phyloP scores from a whole-genome alignment of 768 basidiomycete species.

The Auriscalpium vulgare region DNA sequence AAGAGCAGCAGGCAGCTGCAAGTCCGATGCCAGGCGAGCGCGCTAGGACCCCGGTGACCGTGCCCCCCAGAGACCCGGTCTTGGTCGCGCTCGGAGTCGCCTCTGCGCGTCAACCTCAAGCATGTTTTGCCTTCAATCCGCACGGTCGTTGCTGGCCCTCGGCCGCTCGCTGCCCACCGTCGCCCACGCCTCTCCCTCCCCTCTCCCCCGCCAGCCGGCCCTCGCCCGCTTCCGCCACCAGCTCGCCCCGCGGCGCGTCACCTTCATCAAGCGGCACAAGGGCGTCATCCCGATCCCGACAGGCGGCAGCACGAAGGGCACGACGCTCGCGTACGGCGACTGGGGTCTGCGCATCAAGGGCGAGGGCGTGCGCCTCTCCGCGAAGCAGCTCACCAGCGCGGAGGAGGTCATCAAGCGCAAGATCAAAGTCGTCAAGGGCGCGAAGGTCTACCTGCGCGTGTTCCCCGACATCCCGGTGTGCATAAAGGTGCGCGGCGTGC shows the following conservation, averaged over 20 bases:
- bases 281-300: conserved; percentile 78
- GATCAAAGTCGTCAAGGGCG: conserved; percentile 83
- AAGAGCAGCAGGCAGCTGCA: too few relatives aligned
- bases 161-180: conserved; percentile 15
- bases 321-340: conserved; percentile 85
- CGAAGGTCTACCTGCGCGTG: conserved; percentile 78
- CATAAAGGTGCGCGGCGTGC: conserved; percentile 61
- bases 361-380: conserved; percentile 71
- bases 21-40: too few relatives aligned
- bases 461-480: conserved; percentile 98
- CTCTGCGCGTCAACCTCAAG: background rate
- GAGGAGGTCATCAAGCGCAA: conserved; percentile 87
- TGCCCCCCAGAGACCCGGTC: too few relatives aligned
- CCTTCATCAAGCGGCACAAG: conserved; percentile 86
- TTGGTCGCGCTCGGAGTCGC: too few relatives aligned
- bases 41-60: too few relatives aligned
- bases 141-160: conserved; percentile 20
- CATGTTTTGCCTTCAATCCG: conserved; percentile 26
- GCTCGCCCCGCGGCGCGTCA: conserved; percentile 78
- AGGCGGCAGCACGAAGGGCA: conserved; percentile 90
- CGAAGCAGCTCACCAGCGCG: conserved; percentile 83
- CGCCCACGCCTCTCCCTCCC: background rate
- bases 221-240: conserved; percentile 30
- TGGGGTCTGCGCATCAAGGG: conserved; percentile 89
- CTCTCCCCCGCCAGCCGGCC: background rate